phyloP scores from a whole-genome alignment of 345 rosid genomes.

The Isatis tinctoria region DNA sequence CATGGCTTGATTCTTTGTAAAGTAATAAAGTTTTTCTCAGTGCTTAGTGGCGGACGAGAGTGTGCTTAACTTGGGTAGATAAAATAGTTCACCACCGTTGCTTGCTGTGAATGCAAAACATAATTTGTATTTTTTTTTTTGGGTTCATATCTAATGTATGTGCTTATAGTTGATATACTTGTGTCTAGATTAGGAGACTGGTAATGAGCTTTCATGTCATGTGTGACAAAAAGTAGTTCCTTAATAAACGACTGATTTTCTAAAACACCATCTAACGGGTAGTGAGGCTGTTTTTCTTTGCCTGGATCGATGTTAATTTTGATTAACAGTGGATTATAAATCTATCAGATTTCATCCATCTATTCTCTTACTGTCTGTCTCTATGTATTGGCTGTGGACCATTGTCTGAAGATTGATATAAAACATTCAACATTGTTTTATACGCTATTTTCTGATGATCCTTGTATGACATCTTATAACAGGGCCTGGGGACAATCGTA shows the following conservation, averaged over 20 bases:
- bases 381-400: neutral
- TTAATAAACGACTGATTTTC: neutral
- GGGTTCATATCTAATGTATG: neutral
- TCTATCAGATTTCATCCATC: neutral
- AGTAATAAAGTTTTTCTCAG: neutral
- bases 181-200: neutral
- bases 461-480: neutral
- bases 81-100: neutral
- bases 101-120: neutral
- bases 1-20: neutral
- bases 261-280: neutral
- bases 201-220: constrained; percentile 6
- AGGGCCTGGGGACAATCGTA: constrained; percentile 26
- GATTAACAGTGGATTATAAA: neutral
- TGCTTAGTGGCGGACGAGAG: neutral
- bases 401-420: neutral
- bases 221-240: neutral
- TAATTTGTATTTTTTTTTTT: neutral
- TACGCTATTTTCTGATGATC: neutral
- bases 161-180: neutral
- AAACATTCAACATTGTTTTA: neutral
- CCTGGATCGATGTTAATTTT: neutral
- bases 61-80: neutral
- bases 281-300: neutral
- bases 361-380: neutral